Percentiles rank a stretch among this genome's conserved stretches.
Evolutionary conservation across 257 asterid species (phyloP).

Genomic region (Eucommia ulmoides): DNA sequence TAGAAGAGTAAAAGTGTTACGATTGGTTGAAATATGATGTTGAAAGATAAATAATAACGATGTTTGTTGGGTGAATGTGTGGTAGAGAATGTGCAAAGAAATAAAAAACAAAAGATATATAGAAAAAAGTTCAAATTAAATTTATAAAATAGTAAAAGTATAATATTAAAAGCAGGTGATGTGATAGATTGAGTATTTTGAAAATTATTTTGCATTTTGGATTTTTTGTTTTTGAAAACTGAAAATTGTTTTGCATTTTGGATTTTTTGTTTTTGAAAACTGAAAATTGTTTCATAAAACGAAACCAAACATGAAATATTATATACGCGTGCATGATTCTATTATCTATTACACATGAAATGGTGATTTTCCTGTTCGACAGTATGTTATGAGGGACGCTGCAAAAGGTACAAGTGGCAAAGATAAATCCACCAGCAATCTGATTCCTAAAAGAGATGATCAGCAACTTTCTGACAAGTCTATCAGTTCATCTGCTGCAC

Average conservation of each 20-base stretch:
- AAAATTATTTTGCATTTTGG: not conserved
- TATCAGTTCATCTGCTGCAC: conserved; percentile 27
- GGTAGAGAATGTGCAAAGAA: no score
- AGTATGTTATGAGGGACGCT: conserved; percentile 62
- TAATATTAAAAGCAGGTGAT: no score
- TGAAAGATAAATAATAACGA: no score
- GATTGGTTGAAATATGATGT: no score
- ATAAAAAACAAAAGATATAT: no score
- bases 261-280: not conserved
- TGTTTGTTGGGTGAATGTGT: no score
- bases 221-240: not conserved
- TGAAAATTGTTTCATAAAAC: not conserved
- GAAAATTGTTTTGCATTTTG: not conserved
- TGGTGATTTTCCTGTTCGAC: conserved; percentile 14
- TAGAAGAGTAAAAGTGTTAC: no score
- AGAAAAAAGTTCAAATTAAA: no score
- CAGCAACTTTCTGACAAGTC: conserved; percentile 34
- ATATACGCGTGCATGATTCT: not conserved
- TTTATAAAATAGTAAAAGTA: no score
- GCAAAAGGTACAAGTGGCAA: conserved; percentile 40
- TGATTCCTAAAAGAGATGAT: conserved; percentile 41
- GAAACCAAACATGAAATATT: not conserved
- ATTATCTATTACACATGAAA: not conserved
- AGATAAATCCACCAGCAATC: conserved; percentile 38
- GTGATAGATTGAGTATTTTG: no score